Evolutionary conservation across 129 eudicot genomes (phyloP).

Genomic region (Erigeron canadensis): DNA sequence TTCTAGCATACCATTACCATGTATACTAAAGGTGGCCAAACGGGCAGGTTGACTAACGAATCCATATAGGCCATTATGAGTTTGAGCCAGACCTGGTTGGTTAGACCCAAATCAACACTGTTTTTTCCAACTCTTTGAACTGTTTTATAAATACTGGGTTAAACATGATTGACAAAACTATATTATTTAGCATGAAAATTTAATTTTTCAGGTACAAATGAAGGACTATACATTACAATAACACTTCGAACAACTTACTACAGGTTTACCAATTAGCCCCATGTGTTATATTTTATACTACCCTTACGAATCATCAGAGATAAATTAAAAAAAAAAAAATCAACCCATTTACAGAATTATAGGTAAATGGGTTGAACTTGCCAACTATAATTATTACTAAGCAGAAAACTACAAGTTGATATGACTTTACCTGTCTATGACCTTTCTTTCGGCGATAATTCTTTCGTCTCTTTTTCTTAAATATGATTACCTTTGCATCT

Average conservation of each 20-base stretch:
- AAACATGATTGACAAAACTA: no score
- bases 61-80: neutral
- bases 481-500: slow-evolving; percentile 94
- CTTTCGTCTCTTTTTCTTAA: slow-evolving; percentile 97
- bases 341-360: slow-evolving; percentile 10
- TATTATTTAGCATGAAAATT: no score
- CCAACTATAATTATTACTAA: neutral
- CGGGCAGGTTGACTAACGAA: neutral
- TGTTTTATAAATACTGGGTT: no score
- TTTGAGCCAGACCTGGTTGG: neutral
- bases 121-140: neutral
- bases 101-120: neutral
- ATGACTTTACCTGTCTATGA: slow-evolving; percentile 76
- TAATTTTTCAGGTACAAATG: no score
- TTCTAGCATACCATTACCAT: neutral
- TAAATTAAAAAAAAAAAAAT: neutral
- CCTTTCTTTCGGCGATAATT: slow-evolving; percentile 91
- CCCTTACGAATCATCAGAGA: neutral
- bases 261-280: no score
- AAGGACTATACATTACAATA: no score
- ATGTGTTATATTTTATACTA: neutral
- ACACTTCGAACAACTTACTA: no score
- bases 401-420: neutral
- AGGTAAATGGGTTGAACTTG: neutral
- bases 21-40: neutral